Evolutionary conservation across 164 flowering plant species (phyloP), one percentile per base, ranked within the genome.

Genomic region (Vitis cinerea): DNA sequence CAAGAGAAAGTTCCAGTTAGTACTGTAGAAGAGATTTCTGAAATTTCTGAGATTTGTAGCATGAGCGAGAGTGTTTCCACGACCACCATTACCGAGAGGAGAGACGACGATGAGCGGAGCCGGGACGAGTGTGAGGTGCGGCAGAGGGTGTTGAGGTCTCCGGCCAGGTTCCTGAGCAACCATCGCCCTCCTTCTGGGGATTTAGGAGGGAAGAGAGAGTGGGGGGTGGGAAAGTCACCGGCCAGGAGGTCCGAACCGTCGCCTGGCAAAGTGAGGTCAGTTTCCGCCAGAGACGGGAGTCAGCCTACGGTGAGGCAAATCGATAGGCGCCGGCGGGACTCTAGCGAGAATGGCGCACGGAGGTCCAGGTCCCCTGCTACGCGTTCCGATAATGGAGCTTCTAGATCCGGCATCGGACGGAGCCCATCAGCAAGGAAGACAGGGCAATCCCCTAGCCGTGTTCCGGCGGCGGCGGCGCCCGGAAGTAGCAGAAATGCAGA

Each of bases 341-440:
- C 77, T 13, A 76, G 76, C 0, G 91, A 82, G 69, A 61, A 81
- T 17, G 75, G 87, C 3, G 83, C 73, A 8, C 72, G 87, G 59
- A 72, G 94, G 72, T 86, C 94, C 3, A 81, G 85, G 70, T 83
- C 88, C 10, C 90, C 90, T 48, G 89, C 83, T 0, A 49, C 72
- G 2, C 73, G 81, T 17, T 54, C 62, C 0, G 75, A 67, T 6
- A 64, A 64, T 16, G 73, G 64, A 6, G 59, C 52, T 1, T 31
- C 5, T 19, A 67, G 76, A 66, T 17, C 77, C 9, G 75, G 15
- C 8, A 15, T 76, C 71, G 77, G 83, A 8, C 75, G 83, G 69
- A 79, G 74, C 73, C 83, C 80, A 17, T 79, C 83, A 2, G 71
- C 69, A 3, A 75, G 86, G 69, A 79, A 67, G 56, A 63, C 74